Evolutionary conservation across 2,329 filamentous ascomycete species (phyloP), one percentile per base, ranked within the genome.

Genomic region (Emergomyces orientalis): DNA sequence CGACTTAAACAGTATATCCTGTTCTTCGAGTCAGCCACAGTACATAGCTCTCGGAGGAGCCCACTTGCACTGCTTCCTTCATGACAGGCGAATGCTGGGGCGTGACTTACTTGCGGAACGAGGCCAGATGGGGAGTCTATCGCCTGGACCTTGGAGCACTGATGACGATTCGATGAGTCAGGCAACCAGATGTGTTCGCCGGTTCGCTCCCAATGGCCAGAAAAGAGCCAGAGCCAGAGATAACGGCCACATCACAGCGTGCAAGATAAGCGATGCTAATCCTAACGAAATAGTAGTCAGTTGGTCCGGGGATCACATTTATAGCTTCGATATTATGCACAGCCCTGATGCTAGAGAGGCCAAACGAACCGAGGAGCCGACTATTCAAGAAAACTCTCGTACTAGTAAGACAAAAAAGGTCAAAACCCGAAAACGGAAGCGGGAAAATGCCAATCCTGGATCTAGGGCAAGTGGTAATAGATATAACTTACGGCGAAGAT

Each of bases 21-120:
- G 86, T 69, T 86, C 86, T 7, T 78, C 84, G 3, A 86, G 80
- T 59, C 86, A 88, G 68, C 86, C 86, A 14, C 84, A 88, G 69
- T 88, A 88, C 69, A 88, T 88, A 67, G 86, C 86, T 8, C 75
- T 88, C 17, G 86, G 86, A 54, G 86, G 86, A n/a, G 83, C 84
- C 8, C 86, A 88, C 72, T 77, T 87, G 11, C 85, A 88, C 70
- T 87, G 85, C 71, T 88, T 88, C 69, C 77, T 88, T 39, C 86
- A 88, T 69, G 86, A 88, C 70, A 79, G 86, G 62, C 81, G 86
- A 7, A 88, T 88, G 86, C 76, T 85, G 27, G 85, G 86, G 6
- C 79, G 86, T 51, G 83, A 88, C 70, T 75, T 76, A 34, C 72
- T 81, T 4, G 72, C 71, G 5, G 86, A 88, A 69, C 77, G 76